Conservation (phyloP, 306 rosid genomes). For the Cercis canadensis region DNA sequence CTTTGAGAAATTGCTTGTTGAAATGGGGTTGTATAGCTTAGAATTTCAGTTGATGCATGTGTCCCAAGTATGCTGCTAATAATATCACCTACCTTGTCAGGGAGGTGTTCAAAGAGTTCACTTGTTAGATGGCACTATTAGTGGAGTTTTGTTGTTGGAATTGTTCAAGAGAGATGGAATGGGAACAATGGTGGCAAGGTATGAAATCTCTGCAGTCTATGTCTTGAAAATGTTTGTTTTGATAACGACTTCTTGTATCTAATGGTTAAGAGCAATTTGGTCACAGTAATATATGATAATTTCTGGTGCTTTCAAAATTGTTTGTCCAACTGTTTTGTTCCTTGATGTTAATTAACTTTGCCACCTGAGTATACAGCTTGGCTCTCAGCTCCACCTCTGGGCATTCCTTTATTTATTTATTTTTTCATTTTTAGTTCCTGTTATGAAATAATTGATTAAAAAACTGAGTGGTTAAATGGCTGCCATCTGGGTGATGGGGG, state of each 20-base stretch:
- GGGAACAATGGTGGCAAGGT: constrained; percentile 99
- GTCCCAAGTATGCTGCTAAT: constrained; percentile 41
- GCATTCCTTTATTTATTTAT: constrained; percentile 14
- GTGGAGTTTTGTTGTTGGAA: constrained; percentile 92
- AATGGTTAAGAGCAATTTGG: too few relatives aligned
- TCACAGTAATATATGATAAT: not conserved
- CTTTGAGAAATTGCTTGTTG: constrained; percentile 23
- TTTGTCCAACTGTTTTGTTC: constrained; percentile 10
- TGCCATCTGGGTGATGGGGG: constrained; percentile 13
- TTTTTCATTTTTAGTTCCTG: not conserved
- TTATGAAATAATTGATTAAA: constrained; percentile 10
- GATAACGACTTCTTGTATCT: not conserved
- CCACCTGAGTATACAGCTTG: constrained; percentile 24
- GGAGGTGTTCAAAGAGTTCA: constrained; percentile 99
- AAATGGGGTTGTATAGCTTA: constrained; percentile 22
- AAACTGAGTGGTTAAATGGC: constrained; percentile 16
- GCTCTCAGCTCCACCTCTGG: constrained; percentile 27
- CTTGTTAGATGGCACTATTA: constrained; percentile 90
- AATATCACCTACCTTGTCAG: constrained; percentile 59
- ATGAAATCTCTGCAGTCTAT: constrained; percentile 39
- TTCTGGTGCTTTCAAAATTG: constrained; percentile 12
- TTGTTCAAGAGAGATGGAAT: constrained; percentile 96
- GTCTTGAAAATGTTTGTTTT: constrained; percentile 29
- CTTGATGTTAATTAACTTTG: constrained; percentile 1
- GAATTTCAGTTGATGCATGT: constrained; percentile 47